phyloP scores from a whole-genome alignment of 192 early-diverging fungal species.

The Linnemannia hyalina region DNA sequence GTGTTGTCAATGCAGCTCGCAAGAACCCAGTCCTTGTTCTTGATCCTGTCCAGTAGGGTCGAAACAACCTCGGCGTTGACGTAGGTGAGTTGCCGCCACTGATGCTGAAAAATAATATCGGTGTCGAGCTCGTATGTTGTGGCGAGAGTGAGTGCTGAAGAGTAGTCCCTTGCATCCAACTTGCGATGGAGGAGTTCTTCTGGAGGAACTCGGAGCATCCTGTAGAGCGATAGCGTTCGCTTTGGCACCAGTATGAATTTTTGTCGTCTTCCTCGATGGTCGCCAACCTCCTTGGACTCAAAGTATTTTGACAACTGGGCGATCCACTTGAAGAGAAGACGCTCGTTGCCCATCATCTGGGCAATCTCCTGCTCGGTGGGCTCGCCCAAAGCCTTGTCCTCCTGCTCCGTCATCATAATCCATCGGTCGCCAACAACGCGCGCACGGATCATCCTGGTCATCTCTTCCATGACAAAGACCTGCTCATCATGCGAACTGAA shows the following conservation, averaged over 20 bases:
- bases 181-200: conserved; percentile 67
- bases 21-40: conserved; percentile 73
- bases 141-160: conserved; percentile 70
- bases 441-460: conserved; percentile 55
- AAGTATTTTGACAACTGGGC: conserved; percentile 38
- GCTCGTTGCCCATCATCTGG: conserved; percentile 51
- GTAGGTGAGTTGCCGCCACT: conserved; percentile 60
- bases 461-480: conserved; percentile 59
- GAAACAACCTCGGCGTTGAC: conserved; percentile 42
- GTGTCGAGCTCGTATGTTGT: conserved; percentile 62
- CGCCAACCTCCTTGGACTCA: conserved; percentile 7
- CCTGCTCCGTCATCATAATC: conserved; percentile 51
- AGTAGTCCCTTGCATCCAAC: conserved; percentile 64
- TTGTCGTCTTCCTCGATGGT: conserved; percentile 40
- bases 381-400: conserved; percentile 48
- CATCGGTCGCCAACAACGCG: conserved; percentile 53
- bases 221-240: conserved; percentile 44
- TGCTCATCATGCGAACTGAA: conserved; percentile 43
- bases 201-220: conserved; percentile 59
- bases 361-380: conserved; percentile 47
- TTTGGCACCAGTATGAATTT: conserved; percentile 53
- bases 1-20: conserved; percentile 60
- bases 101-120: conserved; percentile 75
- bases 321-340: conserved; percentile 43
- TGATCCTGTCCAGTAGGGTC: conserved; percentile 61